Conservation (phyloP, 208 protist genomes). For the Tritrichomonas musculus region DNA sequence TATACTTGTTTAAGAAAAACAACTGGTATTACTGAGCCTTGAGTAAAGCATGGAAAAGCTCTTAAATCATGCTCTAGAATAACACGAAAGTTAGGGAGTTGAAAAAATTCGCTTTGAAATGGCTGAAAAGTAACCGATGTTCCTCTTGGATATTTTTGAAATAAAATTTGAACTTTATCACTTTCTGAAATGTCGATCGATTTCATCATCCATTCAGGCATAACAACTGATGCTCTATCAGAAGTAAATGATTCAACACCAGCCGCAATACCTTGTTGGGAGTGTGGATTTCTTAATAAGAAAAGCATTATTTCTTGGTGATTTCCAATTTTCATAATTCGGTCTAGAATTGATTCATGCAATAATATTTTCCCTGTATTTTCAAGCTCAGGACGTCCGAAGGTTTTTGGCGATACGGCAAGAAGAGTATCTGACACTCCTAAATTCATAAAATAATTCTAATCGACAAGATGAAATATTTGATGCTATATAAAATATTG, state of each 20-base stretch:
- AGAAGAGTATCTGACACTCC: neutral
- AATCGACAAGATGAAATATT: too few relatives aligned
- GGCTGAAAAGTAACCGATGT: neutral
- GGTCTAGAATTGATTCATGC: neutral
- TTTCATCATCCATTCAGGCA: neutral
- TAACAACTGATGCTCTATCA: neutral
- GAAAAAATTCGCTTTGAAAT: neutral
- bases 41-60: neutral
- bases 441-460: neutral
- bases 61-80: neutral
- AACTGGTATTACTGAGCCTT: neutral
- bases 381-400: neutral
- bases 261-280: neutral
- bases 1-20: neutral
- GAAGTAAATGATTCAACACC: conserved; percentile 11
- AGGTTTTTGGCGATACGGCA: neutral
- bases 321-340: neutral
- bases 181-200: neutral
- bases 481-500: too few relatives aligned
- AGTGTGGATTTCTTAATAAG: neutral
- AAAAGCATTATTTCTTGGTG: neutral
- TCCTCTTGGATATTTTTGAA: neutral
- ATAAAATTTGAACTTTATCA: conserved; percentile 1
- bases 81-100: neutral
- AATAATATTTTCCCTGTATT: neutral